Evolutionary conservation across 2,329 filamentous ascomycete genomes (phyloP), one percentile per base, ranked within the genome.

Genomic region (Mycosphaerelloides madeirae): DNA sequence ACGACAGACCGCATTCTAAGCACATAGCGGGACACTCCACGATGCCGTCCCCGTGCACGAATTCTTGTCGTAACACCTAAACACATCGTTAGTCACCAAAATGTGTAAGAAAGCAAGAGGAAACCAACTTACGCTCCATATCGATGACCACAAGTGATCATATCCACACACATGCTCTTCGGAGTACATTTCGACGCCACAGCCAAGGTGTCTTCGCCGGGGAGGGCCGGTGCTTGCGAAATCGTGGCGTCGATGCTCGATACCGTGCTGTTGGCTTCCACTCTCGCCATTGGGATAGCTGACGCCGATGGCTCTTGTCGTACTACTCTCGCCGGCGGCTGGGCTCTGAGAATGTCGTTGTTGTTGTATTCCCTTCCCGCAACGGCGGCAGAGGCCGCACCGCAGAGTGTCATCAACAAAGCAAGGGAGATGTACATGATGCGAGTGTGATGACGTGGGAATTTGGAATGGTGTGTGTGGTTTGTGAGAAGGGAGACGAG

Each of bases 21-120:
- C 31, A 13, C 31, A 32, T 16, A n/a, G 6, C 5, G 31, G 31
- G 6, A 32, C 15, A 19, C 13, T 35, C 14, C 11, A 19, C 14
- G 15, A 7, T n/a, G 28, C 29, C 6, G 16, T 40, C 28, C 20
- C 55, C 31, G 46, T 41, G 46, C 55, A 57, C 38, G 39, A 45
- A 44, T 57, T 53, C 36, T 44, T 48, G 25, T 57, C 53, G 33
- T 54, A 56, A 18, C 49, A 52, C n/a, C 55, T 57, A 37, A 6
- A 2, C n/a, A 25, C 3, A 6, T 15, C 35, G 16, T 34, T 25
- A 18, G 44, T 14, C 13, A n/a, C 25, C n/a, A 31, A 13, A n/a
- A 16, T 12, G n/a, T 28, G 11, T 9, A 9, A 11, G 3, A 12
- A 16, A 14, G n/a, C 14, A 13, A 14, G 8, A 2, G n/a, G 14